These are phyloP conservation scores for Paspalum vaginatum DNA, from an alignment of 176 grass and related monocot genomes.

Conservation along the genomic window DNA sequence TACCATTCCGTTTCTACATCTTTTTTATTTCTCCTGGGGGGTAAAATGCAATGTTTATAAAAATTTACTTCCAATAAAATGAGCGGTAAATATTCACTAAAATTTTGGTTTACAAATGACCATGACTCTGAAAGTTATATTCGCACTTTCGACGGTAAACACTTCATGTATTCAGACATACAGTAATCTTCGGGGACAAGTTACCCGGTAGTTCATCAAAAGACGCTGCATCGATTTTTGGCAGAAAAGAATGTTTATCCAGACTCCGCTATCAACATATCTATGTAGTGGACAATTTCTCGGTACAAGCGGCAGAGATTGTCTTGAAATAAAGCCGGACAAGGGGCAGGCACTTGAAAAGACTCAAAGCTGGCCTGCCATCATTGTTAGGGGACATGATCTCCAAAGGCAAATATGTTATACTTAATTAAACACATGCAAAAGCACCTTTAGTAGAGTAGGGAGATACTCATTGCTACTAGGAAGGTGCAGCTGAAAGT, in stretches of 20 bases:
- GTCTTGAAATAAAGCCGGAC: conserved; percentile 43
- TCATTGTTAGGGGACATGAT: conserved; percentile 61
- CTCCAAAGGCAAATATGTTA: conserved; percentile 65
- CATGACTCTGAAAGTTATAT: background rate
- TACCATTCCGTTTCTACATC: no score
- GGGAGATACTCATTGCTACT: conserved; percentile 50
- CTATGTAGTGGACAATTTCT: conserved; percentile 44
- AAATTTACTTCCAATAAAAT: background rate
- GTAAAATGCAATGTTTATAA: background rate
- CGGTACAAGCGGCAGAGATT: conserved; percentile 41
- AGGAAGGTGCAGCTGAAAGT: conserved; percentile 57
- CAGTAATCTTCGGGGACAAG: conserved; percentile 35
- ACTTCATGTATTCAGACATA: background rate
- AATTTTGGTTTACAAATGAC: background rate
- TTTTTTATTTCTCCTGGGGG: no score
- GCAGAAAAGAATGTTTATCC: conserved; percentile 36
- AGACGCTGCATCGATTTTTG: conserved; percentile 26
- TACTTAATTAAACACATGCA: conserved; percentile 55
- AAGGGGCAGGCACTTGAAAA: conserved; percentile 46
- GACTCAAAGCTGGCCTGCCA: conserved; percentile 57
- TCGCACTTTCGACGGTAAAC: conserved; percentile 7
- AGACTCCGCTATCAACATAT: conserved; percentile 6
- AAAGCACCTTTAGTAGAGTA: conserved; percentile 49
- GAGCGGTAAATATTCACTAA: background rate
- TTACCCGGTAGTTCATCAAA: conserved; percentile 37